Base-by-base conservation (phyloP, 306 rosid genomes). In the Adenanthera pavonina region DNA sequence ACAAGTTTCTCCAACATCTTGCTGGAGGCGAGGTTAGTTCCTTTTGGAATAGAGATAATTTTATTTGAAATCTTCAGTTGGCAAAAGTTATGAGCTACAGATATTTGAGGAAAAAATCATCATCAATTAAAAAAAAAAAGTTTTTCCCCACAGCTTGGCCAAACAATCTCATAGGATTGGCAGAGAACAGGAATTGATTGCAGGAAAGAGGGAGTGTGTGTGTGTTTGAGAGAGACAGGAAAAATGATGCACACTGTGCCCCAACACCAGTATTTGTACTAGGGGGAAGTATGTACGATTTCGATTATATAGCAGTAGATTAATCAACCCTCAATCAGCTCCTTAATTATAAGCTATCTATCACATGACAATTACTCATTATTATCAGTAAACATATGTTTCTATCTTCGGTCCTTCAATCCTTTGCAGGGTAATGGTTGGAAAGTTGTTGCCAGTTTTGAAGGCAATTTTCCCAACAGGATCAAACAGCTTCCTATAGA, bases 361-460 rank as follows among this genome's bases (percentile, higher is more conserved):
- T 3, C 3, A 11, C 15, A 8, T 15, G n/a, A 68, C 14, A 40
- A 41, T 68, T 6, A 9, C 33, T 66, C 16, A 7, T 7, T 67
- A 10, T 17, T 38, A 67, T 14, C 46, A 46, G 15, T n/a, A 40
- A 7, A 41, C 17, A 69, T 82, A 46, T 83, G 43, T 68, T 16
- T 56, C 77, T 41, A 70, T 70, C 49, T 76, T 78, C 52, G 34
- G 25, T 64, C 57, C 76, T 78, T 70, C 75, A 64, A 74, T 81
- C 72, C 74, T 68, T 85, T 82, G 76, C 82, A 95, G 99, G 99
- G 99, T 84, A 79, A 87, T 84, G 99, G 99, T 67, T 95, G 98
- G 98, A 95, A 95, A 89, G 89, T 95, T 80, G 98, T 95, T 90
- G 97, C 97, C 25, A 95, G 98, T 89, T 95, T 95, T 77, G 99